Conservation (phyloP, 2,329 filamentous ascomycete species). For the Colletotrichum sp. region DNA sequence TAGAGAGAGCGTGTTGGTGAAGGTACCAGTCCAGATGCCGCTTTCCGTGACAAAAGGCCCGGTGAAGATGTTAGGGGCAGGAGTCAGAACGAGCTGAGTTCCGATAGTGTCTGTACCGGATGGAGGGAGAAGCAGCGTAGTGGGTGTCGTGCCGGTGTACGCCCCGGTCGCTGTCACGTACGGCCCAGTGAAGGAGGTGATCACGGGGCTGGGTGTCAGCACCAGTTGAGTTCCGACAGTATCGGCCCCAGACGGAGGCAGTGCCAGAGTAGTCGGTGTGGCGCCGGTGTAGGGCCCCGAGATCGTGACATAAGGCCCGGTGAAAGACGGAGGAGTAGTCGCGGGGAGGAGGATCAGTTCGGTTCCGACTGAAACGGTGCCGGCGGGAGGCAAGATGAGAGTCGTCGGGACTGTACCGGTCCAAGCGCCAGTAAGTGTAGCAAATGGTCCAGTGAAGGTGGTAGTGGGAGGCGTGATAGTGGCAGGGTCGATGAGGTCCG, state of each 20-base stretch:
- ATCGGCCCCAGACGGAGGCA: background rate
- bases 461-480: background rate
- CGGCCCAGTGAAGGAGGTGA: background rate
- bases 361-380: background rate
- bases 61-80: background rate
- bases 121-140: background rate
- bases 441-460: background rate
- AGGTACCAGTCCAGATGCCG: background rate
- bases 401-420: background rate
- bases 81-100: background rate
- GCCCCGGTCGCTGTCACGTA: background rate
- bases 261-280: background rate
- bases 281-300: background rate
- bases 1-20: background rate
- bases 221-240: background rate
- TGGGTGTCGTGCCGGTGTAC: background rate
- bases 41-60: background rate
- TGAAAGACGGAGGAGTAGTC: background rate
- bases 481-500: background rate
- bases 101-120: background rate
- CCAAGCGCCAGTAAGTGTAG: background rate
- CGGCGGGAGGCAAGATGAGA: background rate
- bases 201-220: background rate
- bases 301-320: background rate
- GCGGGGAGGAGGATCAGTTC: background rate